Evolutionary conservation across 148 eudicot genomes (phyloP).

Genomic region (Euryodendron excelsum): DNA sequence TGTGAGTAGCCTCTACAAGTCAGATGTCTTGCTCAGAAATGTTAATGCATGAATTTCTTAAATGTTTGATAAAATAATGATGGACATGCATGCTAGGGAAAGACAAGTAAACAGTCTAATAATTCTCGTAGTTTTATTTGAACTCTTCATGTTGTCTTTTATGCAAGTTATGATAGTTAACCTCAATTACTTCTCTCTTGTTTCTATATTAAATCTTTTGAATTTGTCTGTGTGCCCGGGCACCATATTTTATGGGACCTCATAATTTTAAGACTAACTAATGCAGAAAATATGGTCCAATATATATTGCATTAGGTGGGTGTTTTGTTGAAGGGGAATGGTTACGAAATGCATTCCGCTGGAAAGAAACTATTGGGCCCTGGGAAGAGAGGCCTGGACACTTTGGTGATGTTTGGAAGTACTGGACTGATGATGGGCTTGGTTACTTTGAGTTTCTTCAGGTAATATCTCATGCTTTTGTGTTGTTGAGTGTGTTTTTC

Average conservation of each 20-base stretch:
- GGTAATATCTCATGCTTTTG: conserved; percentile 22
- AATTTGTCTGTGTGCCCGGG: not conserved
- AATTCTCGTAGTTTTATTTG: not conserved
- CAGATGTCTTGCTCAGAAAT: not conserved
- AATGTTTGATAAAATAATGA: not conserved
- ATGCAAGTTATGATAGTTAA: not conserved
- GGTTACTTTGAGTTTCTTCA: conserved; percentile 54
- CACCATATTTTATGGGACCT: conserved; percentile 8
- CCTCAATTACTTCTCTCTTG: not conserved
- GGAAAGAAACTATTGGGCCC: conserved; percentile 85
- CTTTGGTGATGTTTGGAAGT: conserved; percentile 41
- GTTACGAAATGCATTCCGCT: conserved; percentile 72
- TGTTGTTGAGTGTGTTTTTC: not conserved
- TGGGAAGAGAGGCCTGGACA: conserved; percentile 78
- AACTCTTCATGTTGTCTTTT: not conserved
- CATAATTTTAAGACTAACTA: not conserved
- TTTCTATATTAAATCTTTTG: conserved; percentile 2
- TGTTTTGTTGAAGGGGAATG: conserved; percentile 82
- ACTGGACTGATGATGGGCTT: conserved; percentile 61
- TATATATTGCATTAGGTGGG: conserved; percentile 55
- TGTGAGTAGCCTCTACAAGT: conserved; percentile 1
- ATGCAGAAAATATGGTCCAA: not conserved
- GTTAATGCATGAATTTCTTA: not conserved
- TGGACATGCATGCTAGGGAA: not conserved
- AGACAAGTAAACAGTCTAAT: not conserved